Conservation (phyloP, 495 filamentous ascomycete species). For the Penicillium chermesinum region DNA sequence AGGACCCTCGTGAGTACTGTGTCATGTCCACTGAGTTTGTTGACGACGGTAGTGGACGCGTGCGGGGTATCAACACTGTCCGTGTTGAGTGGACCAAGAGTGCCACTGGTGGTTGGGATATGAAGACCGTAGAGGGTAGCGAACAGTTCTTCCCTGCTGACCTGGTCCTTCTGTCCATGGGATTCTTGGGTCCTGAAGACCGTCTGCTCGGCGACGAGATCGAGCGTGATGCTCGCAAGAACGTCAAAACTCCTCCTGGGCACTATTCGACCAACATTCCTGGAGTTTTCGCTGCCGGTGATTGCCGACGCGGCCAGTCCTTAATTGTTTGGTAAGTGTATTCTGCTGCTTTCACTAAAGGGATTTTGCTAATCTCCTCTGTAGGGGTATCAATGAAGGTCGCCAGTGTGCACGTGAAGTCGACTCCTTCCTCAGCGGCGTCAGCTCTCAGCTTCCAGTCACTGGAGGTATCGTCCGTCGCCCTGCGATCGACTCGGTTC, state of each 20-base stretch:
- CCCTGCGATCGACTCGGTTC: slow-evolving; percentile 52
- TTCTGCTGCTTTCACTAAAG: not conserved
- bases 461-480: slow-evolving; percentile 93
- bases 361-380: slow-evolving; percentile 29
- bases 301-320: slow-evolving; percentile 94
- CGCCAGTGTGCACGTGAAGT: slow-evolving; percentile 91
- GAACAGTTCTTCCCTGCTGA: slow-evolving; percentile 98
- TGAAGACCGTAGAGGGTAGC: slow-evolving; percentile 94
- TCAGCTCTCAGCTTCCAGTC: slow-evolving; percentile 74
- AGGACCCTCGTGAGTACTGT: slow-evolving; percentile 96
- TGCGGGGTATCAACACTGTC: slow-evolving; percentile 96
- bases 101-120: slow-evolving; percentile 91
- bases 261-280: slow-evolving; percentile 83
- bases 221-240: slow-evolving; percentile 91
- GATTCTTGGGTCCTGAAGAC: slow-evolving; percentile 94
- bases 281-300: slow-evolving; percentile 92
- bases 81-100: slow-evolving; percentile 97
- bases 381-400: slow-evolving; percentile 92
- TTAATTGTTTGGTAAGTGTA: slow-evolving; percentile 90
- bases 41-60: slow-evolving; percentile 79
- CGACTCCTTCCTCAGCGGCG: slow-evolving; percentile 77
- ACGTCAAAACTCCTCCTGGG: slow-evolving; percentile 92
- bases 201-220: slow-evolving; percentile 80
- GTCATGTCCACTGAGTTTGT: slow-evolving; percentile 99
- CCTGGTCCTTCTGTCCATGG: slow-evolving; percentile 95